Percentiles rank a stretch among this genome's conserved stretches.
phyloP scores from a whole-genome alignment of 164 flowering plant species.

The Aristolochia californica region DNA sequence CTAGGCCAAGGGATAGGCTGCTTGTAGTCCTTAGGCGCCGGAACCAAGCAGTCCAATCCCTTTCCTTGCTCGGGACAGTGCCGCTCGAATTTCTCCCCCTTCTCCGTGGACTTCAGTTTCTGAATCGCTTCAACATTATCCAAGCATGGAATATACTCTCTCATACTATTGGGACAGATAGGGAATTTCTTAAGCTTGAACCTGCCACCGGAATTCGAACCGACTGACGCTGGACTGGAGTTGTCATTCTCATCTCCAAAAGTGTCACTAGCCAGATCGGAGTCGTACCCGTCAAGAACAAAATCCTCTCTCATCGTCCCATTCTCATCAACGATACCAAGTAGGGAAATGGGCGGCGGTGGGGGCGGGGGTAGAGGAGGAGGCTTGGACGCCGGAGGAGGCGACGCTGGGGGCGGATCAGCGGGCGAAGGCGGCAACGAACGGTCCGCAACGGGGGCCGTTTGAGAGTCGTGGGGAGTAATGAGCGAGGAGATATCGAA shows the following conservation, averaged over 20 bases:
- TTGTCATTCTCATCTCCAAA: conserved; percentile 34
- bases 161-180: conserved; percentile 50
- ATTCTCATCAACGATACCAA: conserved; percentile 70
- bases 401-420: conserved; percentile 10
- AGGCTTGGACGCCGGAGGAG: conserved; percentile 8
- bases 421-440: conserved; percentile 2
- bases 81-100: conserved; percentile 62
- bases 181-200: conserved; percentile 37
- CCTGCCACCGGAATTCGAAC: conserved; percentile 9
- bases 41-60: conserved; percentile 70
- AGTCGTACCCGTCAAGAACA: conserved; percentile 68
- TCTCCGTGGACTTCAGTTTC: conserved; percentile 44
- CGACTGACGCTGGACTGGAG: conserved; percentile 1
- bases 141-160: conserved; percentile 69
- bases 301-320: conserved; percentile 83
- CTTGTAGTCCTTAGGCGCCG: conserved; percentile 60
- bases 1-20: conserved; percentile 80
- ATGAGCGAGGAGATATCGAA: conserved; percentile 22
- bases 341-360: conserved; percentile 37
- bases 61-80: conserved; percentile 63
- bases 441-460: neutral
- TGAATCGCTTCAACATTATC: conserved; percentile 51
- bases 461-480: conserved; percentile 10
- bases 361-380: conserved; percentile 21
- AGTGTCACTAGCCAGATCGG: conserved; percentile 42